Evolutionary conservation across 1,284 basidiomycete genomes (phyloP), one percentile per base, ranked within the genome.

Genomic region (Ceratobasidium theobromae): DNA sequence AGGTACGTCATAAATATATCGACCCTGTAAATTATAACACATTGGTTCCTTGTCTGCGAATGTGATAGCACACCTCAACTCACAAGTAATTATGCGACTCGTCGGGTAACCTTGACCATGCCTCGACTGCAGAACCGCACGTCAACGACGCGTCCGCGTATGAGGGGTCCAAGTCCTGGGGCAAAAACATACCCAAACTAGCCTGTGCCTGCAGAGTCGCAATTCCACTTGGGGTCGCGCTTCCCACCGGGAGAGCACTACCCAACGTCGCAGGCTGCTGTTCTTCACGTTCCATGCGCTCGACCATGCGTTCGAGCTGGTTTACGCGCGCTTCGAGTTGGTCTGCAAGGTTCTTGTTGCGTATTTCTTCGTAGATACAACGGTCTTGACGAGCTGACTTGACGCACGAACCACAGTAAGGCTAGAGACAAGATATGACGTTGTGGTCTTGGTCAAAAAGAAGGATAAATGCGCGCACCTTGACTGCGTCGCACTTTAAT

Each of bases 1-100:
- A 67, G 33, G 49, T 69, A 33, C 33, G 57, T 66, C 35, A 69
- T 54, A 52, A 69, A 69, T 12, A 57, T 64, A 14, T 66, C 49
- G 49, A 69, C 53, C 53, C 68, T 69, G 28, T 21, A 41, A 46
- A 30, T 8, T 16, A 9, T 28, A 38, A 51, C 23, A 32, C 35
- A 27, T 16, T 35, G 45, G 21, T 18, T 32, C 46, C n/a, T 21
- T 18, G 27, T 21, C 3, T 4, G 23, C 32, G 25, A 51, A 53
- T 30, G 1, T 6, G n/a, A n/a, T 23, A 21, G n/a, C n/a, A n/a
- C n/a, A n/a, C n/a, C n/a, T n/a, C n/a, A 8, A 53, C 51, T 53
- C 28, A 65, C 51, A 65, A 35, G 23, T 32, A 53, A 30, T 65
- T 33, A 27, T 54, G 62, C 49, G 62, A 46, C 14, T 65, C 52